These are phyloP conservation scores for Polyporus tsugae DNA, from an alignment of 1,284 basidiomycete genomes.

Conservation along the genomic window DNA sequence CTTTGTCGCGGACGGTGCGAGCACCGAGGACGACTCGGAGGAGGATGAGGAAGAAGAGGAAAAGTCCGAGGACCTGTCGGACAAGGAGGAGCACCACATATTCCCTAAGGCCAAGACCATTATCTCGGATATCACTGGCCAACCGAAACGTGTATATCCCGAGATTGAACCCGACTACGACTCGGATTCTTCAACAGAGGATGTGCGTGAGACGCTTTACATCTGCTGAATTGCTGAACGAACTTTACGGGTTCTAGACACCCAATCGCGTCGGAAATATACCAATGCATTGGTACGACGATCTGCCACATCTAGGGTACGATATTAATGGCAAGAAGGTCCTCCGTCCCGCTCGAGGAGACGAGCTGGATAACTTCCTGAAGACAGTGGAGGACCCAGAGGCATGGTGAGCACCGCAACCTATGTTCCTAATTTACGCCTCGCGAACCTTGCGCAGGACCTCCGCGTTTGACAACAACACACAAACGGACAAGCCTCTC, in stretches of 20 bases:
- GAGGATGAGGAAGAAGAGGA: conserved; percentile 45
- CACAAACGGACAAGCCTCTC: conserved; percentile 88
- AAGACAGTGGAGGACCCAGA: conserved; percentile 93
- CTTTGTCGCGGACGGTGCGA: conserved; percentile 47
- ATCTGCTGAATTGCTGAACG: conserved; percentile 2
- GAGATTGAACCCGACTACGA: conserved; percentile 97
- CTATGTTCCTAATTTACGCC: not conserved
- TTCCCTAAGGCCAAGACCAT: conserved; percentile 77
- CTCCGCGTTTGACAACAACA: conserved; percentile 91
- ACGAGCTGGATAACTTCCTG: conserved; percentile 98
- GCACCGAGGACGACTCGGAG: conserved; percentile 48
- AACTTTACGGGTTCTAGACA: conserved; percentile 55
- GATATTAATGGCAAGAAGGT: conserved; percentile 95
- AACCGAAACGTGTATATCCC: conserved; percentile 90
- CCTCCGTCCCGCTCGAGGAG: conserved; percentile 92
- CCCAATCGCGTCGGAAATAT: conserved; percentile 96
- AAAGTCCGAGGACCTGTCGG: conserved; percentile 44
- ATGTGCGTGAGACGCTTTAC: conserved; percentile 62
- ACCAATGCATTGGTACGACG: conserved; percentile 99
- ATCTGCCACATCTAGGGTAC: conserved; percentile 99
- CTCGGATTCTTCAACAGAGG: conserved; percentile 96
- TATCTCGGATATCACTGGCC: conserved; percentile 86
- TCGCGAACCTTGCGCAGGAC: conserved; percentile 65
- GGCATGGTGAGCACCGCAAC: conserved; percentile 68
- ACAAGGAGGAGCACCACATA: conserved; percentile 48